A percentile compares a stretch with the other conserved stretches of the same genome.
These are phyloP conservation scores for Raphanus hybrid DNA, from an alignment of 441 rosid species.

Conservation along the genomic window DNA sequence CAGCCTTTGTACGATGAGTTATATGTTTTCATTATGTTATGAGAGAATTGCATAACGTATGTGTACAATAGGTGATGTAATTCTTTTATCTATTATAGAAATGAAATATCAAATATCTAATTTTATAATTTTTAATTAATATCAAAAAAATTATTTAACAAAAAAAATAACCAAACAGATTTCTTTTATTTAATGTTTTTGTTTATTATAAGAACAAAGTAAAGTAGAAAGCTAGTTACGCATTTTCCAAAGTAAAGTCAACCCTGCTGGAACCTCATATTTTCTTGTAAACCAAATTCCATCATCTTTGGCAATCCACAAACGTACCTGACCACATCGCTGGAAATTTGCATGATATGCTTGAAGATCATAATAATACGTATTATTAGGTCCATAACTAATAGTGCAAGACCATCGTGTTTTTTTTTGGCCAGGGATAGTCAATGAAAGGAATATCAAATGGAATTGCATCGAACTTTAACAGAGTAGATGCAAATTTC, in stretches of 20 bases:
- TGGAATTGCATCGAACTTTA: background rate
- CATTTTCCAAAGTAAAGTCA: background rate
- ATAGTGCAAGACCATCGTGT: background rate
- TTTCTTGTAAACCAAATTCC: background rate
- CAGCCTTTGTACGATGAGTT: slow-evolving; percentile 4
- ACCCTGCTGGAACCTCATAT: background rate
- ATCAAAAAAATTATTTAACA: too few species aligned
- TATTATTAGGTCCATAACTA: background rate
- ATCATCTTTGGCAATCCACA: background rate
- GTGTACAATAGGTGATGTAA: background rate
- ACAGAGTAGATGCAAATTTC: background rate
- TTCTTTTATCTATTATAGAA: background rate
- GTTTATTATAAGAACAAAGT: background rate
- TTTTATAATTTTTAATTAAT: background rate
- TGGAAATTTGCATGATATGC: background rate
- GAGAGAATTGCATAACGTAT: background rate
- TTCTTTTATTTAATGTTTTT: background rate
- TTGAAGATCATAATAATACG: background rate
- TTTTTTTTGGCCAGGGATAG: background rate
- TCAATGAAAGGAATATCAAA: background rate
- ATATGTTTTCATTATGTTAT: slow-evolving; percentile 13
- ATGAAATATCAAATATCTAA: background rate
- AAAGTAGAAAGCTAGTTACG: background rate
- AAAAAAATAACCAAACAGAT: background rate
- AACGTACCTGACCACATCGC: background rate